Conservation (phyloP, 305 asterid species). For the Fraxinus paxiana region DNA sequence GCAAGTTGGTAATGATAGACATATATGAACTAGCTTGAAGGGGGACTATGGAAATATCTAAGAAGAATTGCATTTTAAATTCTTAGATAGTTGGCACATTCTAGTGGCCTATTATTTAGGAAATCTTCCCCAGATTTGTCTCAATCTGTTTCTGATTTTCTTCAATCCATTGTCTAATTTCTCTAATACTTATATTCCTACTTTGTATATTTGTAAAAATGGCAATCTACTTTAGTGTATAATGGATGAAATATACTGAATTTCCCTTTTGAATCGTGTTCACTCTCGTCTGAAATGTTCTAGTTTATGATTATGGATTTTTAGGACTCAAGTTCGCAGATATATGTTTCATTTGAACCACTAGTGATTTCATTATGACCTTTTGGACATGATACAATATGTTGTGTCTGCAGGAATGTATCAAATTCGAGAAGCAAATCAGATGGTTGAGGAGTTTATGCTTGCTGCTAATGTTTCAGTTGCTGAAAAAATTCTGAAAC, state of each 20-base stretch:
- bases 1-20: not conserved
- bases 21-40: not conserved
- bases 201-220: not conserved
- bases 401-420: slow-evolving; percentile 76
- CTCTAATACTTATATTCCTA: not conserved
- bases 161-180: not conserved
- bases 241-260: not conserved
- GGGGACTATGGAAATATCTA: not conserved
- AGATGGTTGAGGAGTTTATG: slow-evolving; percentile 99
- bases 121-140: not conserved
- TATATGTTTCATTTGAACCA: not conserved
- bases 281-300: not conserved
- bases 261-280: not conserved
- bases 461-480: slow-evolving; percentile 98
- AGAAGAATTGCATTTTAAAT: not conserved
- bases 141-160: not conserved
- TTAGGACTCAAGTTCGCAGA: not conserved
- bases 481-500: slow-evolving; percentile 81
- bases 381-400: slow-evolving; percentile 17
- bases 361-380: slow-evolving; percentile 5
- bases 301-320: not conserved
- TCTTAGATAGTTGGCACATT: not conserved
- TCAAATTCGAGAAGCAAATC: slow-evolving; percentile 98
- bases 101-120: not conserved
- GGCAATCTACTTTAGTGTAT: not conserved